Base-by-base conservation (phyloP, 257 asterid genomes). In the Przewalskia tangutica region DNA sequence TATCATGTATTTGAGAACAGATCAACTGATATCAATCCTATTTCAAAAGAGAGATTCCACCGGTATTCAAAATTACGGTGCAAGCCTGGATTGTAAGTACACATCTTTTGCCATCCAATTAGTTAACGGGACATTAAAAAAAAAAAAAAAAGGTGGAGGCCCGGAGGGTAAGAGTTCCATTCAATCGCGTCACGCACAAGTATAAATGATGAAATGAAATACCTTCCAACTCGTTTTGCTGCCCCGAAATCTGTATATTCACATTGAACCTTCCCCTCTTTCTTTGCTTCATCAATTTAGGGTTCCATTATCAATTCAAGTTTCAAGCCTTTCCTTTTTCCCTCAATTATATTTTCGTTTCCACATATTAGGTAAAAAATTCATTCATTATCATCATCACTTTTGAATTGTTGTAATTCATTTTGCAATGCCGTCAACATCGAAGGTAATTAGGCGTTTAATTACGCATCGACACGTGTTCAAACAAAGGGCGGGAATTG, bases 371-470 rank as follows among this genome's bases (percentile, higher is more conserved):
- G 79, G 60, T 27, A 13, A 75, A 48, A 6, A 9, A 9, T 66
- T 66, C 76, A 68, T 40, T 66, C 77, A 40, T 36, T 3, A 54
- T 51, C 65, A 36, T 78, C 18, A 40, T 40, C 50, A 23, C n/a
- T 46, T 71, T 71, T 23, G 32, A 27, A n/a, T n/a, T 48, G 51
- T 77, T 70, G 79, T 16, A 51, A 59, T 53, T 38, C 50, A 1
- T 14, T 8, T 53, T 83, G 8, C 36, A 82, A 93, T 93, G 98
- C 89, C 86, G 86, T 89, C 89, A 70, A 83, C 89, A 83, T 81
- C 91, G 40, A 93, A 84, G 87, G 89, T 86, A 79, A 83, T 89
- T 53, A 89, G 86, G 83, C 90, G 91, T 27, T 84, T 87, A 81
- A 80, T 83, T 42, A 76, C 85, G 38, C 83, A 83, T 77, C 87